Conservation (phyloP, 2,329 filamentous ascomycete species). For the Alternaria burnsii region DNA sequence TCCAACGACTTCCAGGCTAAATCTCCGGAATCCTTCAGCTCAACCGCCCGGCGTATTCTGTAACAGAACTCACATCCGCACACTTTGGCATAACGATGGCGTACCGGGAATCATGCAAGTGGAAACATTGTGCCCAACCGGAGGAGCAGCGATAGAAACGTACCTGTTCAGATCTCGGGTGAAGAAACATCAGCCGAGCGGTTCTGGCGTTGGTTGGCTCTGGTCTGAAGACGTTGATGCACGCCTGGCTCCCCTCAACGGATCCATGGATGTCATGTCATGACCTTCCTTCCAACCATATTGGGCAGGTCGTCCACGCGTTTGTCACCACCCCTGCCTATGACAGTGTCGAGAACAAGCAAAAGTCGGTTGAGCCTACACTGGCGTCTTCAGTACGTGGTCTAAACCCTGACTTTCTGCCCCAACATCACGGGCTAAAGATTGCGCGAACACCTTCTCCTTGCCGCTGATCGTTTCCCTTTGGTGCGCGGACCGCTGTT, state of each 20-base stretch:
- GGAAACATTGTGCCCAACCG: constrained; percentile 11
- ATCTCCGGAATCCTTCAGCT: constrained; percentile 8
- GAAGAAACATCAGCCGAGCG: constrained; percentile 12
- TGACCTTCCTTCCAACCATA: constrained; percentile 21
- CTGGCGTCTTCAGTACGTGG: constrained; percentile 9
- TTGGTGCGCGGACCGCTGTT: constrained; percentile 31
- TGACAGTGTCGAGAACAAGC: constrained; percentile 30
- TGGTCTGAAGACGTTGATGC: neutral
- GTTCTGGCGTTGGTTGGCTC: neutral
- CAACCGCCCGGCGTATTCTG: constrained; percentile 10
- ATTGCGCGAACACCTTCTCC: constrained; percentile 36
- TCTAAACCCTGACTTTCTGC: neutral
- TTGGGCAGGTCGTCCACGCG: constrained; percentile 7
- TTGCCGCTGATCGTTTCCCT: constrained; percentile 42
- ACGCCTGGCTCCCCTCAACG: constrained; percentile 20
- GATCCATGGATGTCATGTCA: constrained; percentile 21
- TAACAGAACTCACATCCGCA: constrained; percentile 1
- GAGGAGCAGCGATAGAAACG: constrained; percentile 3
- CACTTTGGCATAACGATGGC: neutral
- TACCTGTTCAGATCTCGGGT: constrained; percentile 5
- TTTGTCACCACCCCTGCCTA: constrained; percentile 11
- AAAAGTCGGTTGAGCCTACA: constrained; percentile 29
- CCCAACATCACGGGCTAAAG: constrained; percentile 24
- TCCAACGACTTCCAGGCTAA: constrained; percentile 9
- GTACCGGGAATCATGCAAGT: constrained; percentile 2